Evolutionary conservation across 768 basidiomycete species (phyloP).

Genomic region (Chiua virens): DNA sequence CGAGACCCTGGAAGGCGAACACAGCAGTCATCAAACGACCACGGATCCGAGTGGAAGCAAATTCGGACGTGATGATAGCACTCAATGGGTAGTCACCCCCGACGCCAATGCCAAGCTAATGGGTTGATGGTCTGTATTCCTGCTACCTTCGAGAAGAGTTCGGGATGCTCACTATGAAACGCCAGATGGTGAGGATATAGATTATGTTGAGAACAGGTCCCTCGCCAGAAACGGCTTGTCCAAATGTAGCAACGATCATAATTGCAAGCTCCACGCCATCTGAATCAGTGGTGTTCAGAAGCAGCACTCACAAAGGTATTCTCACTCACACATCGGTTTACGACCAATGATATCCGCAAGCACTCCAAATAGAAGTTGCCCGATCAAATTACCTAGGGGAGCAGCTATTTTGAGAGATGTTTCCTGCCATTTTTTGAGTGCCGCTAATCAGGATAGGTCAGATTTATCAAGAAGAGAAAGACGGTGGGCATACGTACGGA

Average conservation of each 20-base stretch:
- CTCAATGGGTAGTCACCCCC: conserved; percentile 85
- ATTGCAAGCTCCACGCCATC: conserved; percentile 61
- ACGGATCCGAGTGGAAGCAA: conserved; percentile 69
- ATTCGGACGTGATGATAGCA: conserved; percentile 84
- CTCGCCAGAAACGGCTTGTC: conserved; percentile 67
- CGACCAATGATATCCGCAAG: conserved; percentile 72
- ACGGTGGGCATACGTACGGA: not conserved
- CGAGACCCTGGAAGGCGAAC: conserved; percentile 85
- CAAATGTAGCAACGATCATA: conserved; percentile 75
- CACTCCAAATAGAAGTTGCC: conserved; percentile 75
- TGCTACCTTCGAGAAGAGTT: not conserved
- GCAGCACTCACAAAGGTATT: not conserved
- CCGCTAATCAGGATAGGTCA: not conserved
- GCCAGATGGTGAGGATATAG: conserved; percentile 75
- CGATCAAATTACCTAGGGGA: conserved; percentile 70
- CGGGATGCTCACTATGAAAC: conserved; percentile 52
- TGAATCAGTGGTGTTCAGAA: conserved; percentile 3
- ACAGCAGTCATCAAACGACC: conserved; percentile 87
- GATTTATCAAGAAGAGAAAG: conserved; percentile 13
- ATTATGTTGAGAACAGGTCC: conserved; percentile 65
- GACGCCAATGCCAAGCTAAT: conserved; percentile 73
- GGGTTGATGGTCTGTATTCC: conserved; percentile 34
- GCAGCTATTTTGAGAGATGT: conserved; percentile 75
- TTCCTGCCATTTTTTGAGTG: conserved; percentile 49
- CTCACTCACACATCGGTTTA: conserved; percentile 68